phyloP scores from a whole-genome alignment of 169 alveolate genomes.

The Neospora caninum region DNA sequence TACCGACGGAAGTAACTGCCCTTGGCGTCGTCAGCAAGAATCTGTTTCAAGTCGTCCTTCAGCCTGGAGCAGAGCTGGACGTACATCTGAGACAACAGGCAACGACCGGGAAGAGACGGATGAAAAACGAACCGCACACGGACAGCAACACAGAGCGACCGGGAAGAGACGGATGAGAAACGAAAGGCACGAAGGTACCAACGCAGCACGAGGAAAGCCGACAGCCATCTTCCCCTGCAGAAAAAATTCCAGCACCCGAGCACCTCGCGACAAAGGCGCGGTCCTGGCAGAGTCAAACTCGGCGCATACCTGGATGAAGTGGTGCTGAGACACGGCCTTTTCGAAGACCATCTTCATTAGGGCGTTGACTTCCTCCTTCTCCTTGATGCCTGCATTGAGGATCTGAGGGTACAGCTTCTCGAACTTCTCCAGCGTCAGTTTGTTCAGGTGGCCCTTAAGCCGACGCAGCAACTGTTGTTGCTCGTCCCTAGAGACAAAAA shows the following conservation, averaged over 20 bases:
- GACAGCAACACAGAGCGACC: too few species aligned
- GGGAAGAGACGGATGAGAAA: too few species aligned
- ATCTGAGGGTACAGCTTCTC: constrained; percentile 76
- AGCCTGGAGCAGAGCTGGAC: constrained; percentile 72
- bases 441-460: constrained; percentile 71
- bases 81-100: constrained; percentile 64
- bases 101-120: not conserved
- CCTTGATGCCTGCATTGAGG: constrained; percentile 68
- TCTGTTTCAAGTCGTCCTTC: constrained; percentile 71
- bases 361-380: constrained; percentile 72
- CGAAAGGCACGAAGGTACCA: too few species aligned
- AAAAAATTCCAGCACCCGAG: not conserved
- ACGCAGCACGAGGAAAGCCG: too few species aligned
- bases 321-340: constrained; percentile 81
- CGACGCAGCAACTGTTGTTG: constrained; percentile 47
- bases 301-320: constrained; percentile 71
- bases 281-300: not conserved
- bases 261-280: not conserved
- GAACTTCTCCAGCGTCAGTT: constrained; percentile 77
- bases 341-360: constrained; percentile 75
- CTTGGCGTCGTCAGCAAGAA: constrained; percentile 69
- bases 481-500: constrained; percentile 46
- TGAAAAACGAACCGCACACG: too few species aligned
- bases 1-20: constrained; percentile 61
- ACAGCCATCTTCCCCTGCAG: not conserved